Evolutionary conservation across 2,329 filamentous ascomycete species (phyloP), one percentile per base, ranked within the genome.

Genomic region (Coniochaeta hoffmannii): DNA sequence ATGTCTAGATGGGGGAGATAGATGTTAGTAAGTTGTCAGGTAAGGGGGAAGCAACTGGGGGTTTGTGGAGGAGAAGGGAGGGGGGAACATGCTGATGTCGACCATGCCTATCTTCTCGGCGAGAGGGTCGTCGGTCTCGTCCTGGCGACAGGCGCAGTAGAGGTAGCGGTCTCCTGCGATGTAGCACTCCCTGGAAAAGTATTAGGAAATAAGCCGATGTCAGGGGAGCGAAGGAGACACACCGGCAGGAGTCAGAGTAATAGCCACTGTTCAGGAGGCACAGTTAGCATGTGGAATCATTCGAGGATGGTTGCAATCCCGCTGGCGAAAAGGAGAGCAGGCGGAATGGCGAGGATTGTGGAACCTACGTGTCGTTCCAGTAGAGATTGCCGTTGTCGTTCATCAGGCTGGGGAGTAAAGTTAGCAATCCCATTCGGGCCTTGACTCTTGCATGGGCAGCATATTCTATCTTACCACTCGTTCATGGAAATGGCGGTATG

Each of bases 311-410:
- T 12, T 4, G 11, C 7, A 12, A 32, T 6, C 35, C 35, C 35
- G n/a, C 35, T 17, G n/a, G 35, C 35, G 6, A n/a, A 12, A 4
- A 17, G 35, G 3, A 7, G 19, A 19, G n/a, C n/a, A 9, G 35
- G 41, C 12, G 41, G 17, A 17, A 3, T 5, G 26, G 24, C 15
- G 32, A 28, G 50, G 5, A 10, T 26, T n/a, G 19, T 31, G 22
- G 2, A 3, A 53, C 50, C n/a, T 38, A 53, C 50, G 50, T 17
- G 6, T 35, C 5, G 17, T 35, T 53, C 24, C 22, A 53, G 34
- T 53, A 53, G 3, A 53, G 15, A 30, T 53, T 53, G 22, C 50
- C 50, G 15, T 53, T 38, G 19, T 15, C 8, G 32, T 53, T 53
- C 50, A 22, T 17, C 31, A 53, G 8, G 24, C 50, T 53, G 19